These are phyloP conservation scores for Colletotrichum lentis DNA, from an alignment of 2,329 filamentous ascomycete species.

Conservation along the genomic window DNA sequence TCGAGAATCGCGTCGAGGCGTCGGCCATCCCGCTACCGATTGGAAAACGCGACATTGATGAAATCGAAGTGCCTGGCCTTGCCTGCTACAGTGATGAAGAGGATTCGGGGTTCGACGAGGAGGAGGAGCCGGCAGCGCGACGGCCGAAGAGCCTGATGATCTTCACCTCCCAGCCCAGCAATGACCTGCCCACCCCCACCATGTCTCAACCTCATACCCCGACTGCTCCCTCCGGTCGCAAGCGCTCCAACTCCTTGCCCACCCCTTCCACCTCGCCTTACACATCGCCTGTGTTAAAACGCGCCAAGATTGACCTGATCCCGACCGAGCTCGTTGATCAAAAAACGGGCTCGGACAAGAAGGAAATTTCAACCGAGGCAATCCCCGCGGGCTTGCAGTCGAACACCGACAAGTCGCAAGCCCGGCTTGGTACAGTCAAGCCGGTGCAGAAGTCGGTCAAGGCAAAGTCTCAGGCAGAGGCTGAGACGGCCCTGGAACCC, in stretches of 20 bases:
- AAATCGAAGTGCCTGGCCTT: slow-evolving; percentile 81
- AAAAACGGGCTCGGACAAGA: slow-evolving; percentile 17
- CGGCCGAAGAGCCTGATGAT: slow-evolving; percentile 60
- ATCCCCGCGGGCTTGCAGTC: slow-evolving; percentile 8
- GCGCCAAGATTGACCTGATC: slow-evolving; percentile 26
- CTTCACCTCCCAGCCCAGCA: slow-evolving; percentile 42
- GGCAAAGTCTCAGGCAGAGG: not conserved
- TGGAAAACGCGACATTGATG: slow-evolving; percentile 72
- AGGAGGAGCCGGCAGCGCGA: slow-evolving; percentile 43
- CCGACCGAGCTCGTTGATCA: slow-evolving; percentile 4
- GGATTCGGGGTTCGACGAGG: slow-evolving; percentile 53
- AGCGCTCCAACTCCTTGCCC: slow-evolving; percentile 61
- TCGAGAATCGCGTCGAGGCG: slow-evolving; percentile 57
- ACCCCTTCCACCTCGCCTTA: slow-evolving; percentile 46
- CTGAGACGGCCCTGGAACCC: slow-evolving; percentile 25
- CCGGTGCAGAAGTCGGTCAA: not conserved
- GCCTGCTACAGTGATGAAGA: slow-evolving; percentile 70
- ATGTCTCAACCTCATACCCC: slow-evolving; percentile 49
- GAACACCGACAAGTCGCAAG: slow-evolving; percentile 1
- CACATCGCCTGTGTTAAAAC: slow-evolving; percentile 36
- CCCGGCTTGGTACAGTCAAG: slow-evolving; percentile 4
- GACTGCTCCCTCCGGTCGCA: slow-evolving; percentile 48
- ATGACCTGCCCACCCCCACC: slow-evolving; percentile 47
- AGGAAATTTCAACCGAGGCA: slow-evolving; percentile 32
- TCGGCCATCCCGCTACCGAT: slow-evolving; percentile 74